Evolutionary conservation across 1,284 basidiomycete species (phyloP).

Genomic region (Cryptococcus maquisensis): DNA sequence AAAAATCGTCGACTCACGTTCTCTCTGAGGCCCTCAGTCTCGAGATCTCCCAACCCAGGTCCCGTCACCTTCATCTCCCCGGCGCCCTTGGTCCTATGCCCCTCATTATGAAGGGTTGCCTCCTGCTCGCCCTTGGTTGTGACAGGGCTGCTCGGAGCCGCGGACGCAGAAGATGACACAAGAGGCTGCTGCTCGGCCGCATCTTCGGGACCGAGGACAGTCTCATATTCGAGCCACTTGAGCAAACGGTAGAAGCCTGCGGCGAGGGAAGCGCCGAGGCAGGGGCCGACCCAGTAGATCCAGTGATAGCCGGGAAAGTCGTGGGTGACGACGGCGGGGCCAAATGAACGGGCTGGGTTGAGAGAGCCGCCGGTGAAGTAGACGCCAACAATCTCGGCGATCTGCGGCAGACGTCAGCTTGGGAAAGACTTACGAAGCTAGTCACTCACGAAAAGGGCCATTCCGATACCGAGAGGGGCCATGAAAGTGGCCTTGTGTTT

Average conservation of each 20-base stretch:
- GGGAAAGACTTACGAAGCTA: too few species aligned
- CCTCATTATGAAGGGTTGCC: neutral
- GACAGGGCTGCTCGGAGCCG: neutral
- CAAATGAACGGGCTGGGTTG: constrained; percentile 48
- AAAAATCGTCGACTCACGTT: constrained; percentile 15
- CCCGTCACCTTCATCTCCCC: constrained; percentile 26
- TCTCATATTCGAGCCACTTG: constrained; percentile 46
- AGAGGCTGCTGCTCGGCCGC: neutral
- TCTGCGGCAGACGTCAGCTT: constrained; percentile 1
- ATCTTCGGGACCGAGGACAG: constrained; percentile 40
- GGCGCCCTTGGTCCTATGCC: neutral
- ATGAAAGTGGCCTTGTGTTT: constrained; percentile 54
- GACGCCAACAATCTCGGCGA: constrained; percentile 50
- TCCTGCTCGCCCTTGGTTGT: constrained; percentile 7
- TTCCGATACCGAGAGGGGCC: constrained; percentile 54
- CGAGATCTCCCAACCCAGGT: constrained; percentile 33
- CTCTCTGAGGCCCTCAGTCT: constrained; percentile 11
- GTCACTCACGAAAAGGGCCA: constrained; percentile 46
- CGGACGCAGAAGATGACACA: neutral
- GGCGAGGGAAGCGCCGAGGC: constrained; percentile 40
- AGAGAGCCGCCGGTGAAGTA: constrained; percentile 49
- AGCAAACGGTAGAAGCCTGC: constrained; percentile 48
- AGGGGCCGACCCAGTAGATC: constrained; percentile 49
- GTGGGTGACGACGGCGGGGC: constrained; percentile 42
- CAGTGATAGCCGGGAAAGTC: constrained; percentile 42